Percentiles rank a stretch among this genome's conserved stretches.
phyloP scores from a whole-genome alignment of 2,329 filamentous ascomycete species.

The Zasmidium citrigriseum region DNA sequence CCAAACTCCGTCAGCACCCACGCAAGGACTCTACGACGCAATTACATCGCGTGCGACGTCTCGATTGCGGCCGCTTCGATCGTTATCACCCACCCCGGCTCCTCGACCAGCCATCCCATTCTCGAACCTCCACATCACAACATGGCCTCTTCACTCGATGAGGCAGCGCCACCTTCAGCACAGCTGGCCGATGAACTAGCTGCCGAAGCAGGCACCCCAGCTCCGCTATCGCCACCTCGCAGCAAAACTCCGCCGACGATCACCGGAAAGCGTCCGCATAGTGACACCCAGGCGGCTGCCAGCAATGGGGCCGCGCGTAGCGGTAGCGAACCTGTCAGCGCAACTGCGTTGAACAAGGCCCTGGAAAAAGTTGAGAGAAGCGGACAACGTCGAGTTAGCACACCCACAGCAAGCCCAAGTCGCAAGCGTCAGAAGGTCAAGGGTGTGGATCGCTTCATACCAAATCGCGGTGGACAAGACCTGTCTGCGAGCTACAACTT shows the following conservation, averaged over 20 bases:
- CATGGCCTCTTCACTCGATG: constrained; percentile 18
- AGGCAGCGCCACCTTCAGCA: constrained; percentile 1
- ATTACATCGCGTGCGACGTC: constrained; percentile 8
- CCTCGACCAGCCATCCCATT: not conserved
- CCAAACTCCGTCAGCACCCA: not conserved
- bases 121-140: not conserved
- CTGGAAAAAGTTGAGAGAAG: constrained; percentile 63
- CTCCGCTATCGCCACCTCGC: constrained; percentile 56
- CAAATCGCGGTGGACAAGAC: constrained; percentile 89
- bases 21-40: constrained; percentile 9
- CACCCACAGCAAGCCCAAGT: constrained; percentile 66
- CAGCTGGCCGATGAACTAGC: constrained; percentile 1
- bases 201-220: constrained; percentile 42
- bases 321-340: constrained; percentile 58
- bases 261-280: constrained; percentile 47
- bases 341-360: constrained; percentile 60
- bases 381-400: constrained; percentile 58
- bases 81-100: not conserved
- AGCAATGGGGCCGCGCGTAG: constrained; percentile 29
- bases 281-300: constrained; percentile 25
- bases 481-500: constrained; percentile 90
- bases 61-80: not conserved
- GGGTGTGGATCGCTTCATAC: constrained; percentile 75
- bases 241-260: constrained; percentile 63
- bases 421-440: constrained; percentile 69